phyloP scores from a whole-genome alignment of 2,329 filamentous ascomycete genomes.

The Fonsecaea pedrosoi region DNA sequence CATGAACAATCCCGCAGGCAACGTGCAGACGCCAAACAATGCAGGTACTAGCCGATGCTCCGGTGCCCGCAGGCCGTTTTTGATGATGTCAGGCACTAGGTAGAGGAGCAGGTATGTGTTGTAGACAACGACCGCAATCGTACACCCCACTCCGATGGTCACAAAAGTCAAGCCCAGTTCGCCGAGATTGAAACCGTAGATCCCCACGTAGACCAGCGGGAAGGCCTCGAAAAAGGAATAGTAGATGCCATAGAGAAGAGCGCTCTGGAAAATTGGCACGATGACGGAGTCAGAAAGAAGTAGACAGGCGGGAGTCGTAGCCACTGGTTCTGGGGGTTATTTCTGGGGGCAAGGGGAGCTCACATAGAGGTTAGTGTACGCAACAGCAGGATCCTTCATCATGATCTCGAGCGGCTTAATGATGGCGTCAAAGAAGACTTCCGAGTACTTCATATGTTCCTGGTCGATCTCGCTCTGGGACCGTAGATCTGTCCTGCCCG shows the following conservation, averaged over 20 bases:
- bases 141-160: constrained; percentile 62
- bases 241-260: constrained; percentile 59
- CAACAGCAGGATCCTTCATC: constrained; percentile 65
- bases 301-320: background rate
- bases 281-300: background rate
- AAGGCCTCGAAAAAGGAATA: constrained; percentile 70
- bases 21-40: constrained; percentile 56
- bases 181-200: constrained; percentile 65
- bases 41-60: constrained; percentile 61
- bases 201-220: constrained; percentile 65
- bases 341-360: background rate
- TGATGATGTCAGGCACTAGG: constrained; percentile 56
- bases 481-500: constrained; percentile 61
- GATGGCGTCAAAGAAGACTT: constrained; percentile 59
- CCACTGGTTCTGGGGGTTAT: constrained; percentile 43
- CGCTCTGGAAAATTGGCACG: constrained; percentile 46
- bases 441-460: constrained; percentile 54
- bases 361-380: constrained; percentile 67
- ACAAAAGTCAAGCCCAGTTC: constrained; percentile 67
- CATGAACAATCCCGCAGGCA: constrained; percentile 65
- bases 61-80: constrained; percentile 58
- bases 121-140: constrained; percentile 60
- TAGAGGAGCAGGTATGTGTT: constrained; percentile 59
- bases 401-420: constrained; percentile 67
- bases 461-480: constrained; percentile 70